phyloP scores from a whole-genome alignment of 192 early-diverging fungal genomes.

The Chytriomyces hyalinus region DNA sequence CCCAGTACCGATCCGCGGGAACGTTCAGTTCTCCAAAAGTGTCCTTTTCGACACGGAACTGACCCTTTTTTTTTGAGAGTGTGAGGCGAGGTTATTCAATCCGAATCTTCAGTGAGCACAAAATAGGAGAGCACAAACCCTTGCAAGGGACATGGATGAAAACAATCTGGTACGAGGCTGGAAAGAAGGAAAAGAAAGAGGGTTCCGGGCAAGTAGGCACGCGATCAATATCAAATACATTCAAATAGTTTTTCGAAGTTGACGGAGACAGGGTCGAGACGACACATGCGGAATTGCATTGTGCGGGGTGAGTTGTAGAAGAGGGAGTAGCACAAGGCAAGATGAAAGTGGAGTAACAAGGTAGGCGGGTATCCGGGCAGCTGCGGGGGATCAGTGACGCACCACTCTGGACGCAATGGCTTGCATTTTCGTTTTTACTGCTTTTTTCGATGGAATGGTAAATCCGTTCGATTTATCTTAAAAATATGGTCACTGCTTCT shows the following conservation, averaged over 20 bases:
- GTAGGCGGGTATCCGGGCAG: not conserved
- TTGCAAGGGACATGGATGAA: constrained; percentile 25
- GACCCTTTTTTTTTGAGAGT: constrained; percentile 6
- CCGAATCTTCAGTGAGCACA: not conserved
- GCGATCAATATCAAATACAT: not conserved
- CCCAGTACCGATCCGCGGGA: constrained; percentile 95
- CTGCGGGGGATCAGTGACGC: not conserved
- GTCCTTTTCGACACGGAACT: constrained; percentile 60
- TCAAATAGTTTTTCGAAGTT: not conserved
- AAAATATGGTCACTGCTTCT: not conserved
- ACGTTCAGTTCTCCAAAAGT: constrained; percentile 96
- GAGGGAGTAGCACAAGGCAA: not conserved
- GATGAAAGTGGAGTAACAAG: not conserved
- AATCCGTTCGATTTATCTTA: not conserved
- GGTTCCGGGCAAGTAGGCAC: not conserved
- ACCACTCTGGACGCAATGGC: constrained; percentile 21
- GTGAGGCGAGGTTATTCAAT: not conserved
- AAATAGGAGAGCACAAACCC: constrained; percentile 1
- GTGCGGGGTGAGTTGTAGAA: not conserved
- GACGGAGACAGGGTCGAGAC: not conserved
- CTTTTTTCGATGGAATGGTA: not conserved
- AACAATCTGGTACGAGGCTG: constrained; percentile 31
- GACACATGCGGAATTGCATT: not conserved
- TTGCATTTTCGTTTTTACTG: constrained; percentile 9
- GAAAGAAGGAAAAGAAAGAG: too few species aligned